Conservation (phyloP, 129 eudicot genomes). For the Flaveria robusta region DNA sequence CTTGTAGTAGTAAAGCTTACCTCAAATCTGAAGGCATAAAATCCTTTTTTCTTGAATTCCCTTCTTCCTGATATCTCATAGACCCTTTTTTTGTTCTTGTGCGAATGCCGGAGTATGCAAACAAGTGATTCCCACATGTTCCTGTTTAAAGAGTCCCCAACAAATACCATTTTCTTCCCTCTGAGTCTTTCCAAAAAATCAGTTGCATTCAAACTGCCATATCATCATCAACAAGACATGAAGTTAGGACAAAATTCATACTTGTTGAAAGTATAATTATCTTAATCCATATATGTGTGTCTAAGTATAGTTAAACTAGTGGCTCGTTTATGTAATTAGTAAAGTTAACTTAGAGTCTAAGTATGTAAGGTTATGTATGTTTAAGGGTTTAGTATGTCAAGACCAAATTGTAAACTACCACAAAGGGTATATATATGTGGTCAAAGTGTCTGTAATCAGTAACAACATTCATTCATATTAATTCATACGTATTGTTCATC, state of each 20-base stretch:
- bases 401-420: too few relatives aligned
- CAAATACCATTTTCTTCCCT: constrained; percentile 83
- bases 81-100: constrained; percentile 63
- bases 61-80: constrained; percentile 77
- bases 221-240: constrained; percentile 4
- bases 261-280: too few relatives aligned
- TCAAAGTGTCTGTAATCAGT: too few relatives aligned
- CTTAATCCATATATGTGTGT: too few relatives aligned
- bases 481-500: too few relatives aligned
- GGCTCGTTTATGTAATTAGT: too few relatives aligned
- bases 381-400: too few relatives aligned
- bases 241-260: not conserved
- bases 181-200: constrained; percentile 88
- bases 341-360: too few relatives aligned
- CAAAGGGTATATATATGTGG: too few relatives aligned
- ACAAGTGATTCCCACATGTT: constrained; percentile 99
- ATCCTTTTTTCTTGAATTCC: constrained; percentile 82
- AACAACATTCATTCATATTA: too few relatives aligned
- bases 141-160: constrained; percentile 93
- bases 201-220: constrained; percentile 67
- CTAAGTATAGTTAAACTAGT: too few relatives aligned
- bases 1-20: constrained; percentile 38
- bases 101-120: constrained; percentile 74
- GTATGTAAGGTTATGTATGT: too few relatives aligned
- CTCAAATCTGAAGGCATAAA: constrained; percentile 92